These are phyloP conservation scores for Castanea sativa DNA, from an alignment of 306 rosid genomes.

Conservation along the genomic window DNA sequence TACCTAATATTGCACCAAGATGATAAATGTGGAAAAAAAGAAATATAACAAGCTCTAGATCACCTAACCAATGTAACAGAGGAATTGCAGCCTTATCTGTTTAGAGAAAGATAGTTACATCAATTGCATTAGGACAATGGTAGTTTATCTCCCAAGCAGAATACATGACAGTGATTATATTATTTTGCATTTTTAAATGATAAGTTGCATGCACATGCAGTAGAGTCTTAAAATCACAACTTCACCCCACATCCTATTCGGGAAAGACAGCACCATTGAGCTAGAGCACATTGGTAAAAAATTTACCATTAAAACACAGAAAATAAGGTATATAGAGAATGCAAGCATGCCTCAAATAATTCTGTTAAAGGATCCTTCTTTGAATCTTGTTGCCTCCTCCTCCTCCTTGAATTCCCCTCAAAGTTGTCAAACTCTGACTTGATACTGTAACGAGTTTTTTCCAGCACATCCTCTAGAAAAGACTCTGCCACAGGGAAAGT, in stretches of 20 bases:
- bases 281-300: not conserved
- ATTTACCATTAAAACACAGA: not conserved
- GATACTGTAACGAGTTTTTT: conserved; percentile 72
- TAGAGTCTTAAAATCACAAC: not conserved
- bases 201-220: not conserved
- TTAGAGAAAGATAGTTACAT: not conserved
- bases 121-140: not conserved
- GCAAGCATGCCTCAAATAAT: conserved; percentile 76
- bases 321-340: conserved; percentile 11
- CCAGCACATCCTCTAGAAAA: conserved; percentile 87
- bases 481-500: conserved; percentile 77
- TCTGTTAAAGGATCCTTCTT: conserved; percentile 85
- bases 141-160: not conserved
- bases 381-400: conserved; percentile 79
- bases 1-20: not conserved
- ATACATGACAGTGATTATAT: not conserved
- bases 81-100: not conserved
- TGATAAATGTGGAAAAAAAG: not conserved
- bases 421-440: conserved; percentile 70
- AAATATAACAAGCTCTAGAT: not conserved
- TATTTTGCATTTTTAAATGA: not conserved
- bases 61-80: not conserved
- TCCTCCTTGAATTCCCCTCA: conserved; percentile 72
- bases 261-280: not conserved
- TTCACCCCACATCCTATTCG: not conserved